These are phyloP conservation scores for Vaccinium macrocarpon DNA, from an alignment of 148 eudicot genomes.

Conservation along the genomic window DNA sequence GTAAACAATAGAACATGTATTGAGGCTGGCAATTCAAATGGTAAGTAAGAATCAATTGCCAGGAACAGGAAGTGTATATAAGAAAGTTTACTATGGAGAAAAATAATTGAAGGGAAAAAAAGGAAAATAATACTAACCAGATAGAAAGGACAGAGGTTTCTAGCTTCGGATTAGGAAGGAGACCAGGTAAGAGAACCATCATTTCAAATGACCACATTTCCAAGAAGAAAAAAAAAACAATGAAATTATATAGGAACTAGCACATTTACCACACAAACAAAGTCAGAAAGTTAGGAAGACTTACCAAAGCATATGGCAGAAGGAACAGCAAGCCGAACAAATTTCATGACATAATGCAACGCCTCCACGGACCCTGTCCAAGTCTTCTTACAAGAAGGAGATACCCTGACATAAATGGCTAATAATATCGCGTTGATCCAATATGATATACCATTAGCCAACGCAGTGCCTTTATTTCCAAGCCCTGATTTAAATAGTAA, in stretches of 20 bases:
- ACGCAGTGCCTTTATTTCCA: constrained; percentile 58
- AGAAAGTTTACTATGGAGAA: not conserved
- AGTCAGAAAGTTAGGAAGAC: not conserved
- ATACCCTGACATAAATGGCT: constrained; percentile 39
- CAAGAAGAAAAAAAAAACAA: not conserved
- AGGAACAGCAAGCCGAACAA: constrained; percentile 52
- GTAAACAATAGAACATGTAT: constrained; percentile 28
- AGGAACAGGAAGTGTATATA: not conserved
- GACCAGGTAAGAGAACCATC: constrained; percentile 48
- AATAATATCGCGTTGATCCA: constrained; percentile 46
- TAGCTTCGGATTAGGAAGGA: constrained; percentile 47
- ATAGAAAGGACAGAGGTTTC: constrained; percentile 50
- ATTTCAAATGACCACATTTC: constrained; percentile 53
- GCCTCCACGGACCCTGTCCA: constrained; percentile 61
- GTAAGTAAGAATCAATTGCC: not conserved
- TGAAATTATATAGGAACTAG: not conserved
- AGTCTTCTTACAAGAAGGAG: constrained; percentile 50
- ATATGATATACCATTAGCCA: constrained; percentile 56
- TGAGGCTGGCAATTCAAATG: constrained; percentile 26
- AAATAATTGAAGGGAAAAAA: not conserved
- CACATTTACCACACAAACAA: not conserved
- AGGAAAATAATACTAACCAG: constrained; percentile 19
- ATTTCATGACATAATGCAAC: constrained; percentile 31
- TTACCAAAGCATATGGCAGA: constrained; percentile 62
- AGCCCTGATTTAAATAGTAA: constrained; percentile 41